Evolutionary conservation across 2,329 filamentous ascomycete species (phyloP), one percentile per base, ranked within the genome.

Genomic region (Penicillium hesseltinei): DNA sequence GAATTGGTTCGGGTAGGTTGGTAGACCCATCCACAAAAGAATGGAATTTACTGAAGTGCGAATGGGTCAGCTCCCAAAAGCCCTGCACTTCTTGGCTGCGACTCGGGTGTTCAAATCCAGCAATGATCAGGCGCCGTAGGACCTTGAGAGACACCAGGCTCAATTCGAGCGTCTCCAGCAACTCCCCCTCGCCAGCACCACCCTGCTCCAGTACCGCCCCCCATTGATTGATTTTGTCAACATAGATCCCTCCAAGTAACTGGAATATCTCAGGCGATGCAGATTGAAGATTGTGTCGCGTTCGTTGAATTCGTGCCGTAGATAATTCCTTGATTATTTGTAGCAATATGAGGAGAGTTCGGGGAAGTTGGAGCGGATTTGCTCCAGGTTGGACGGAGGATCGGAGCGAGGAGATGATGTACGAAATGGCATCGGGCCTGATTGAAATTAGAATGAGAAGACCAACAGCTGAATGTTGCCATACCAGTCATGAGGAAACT

Each of bases 301-400:
- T 92, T 62, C 84, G 85, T 55, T 87, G 83, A 47, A 97, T 75
- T 43, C 91, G 83, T 2, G 89, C 92, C 0, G 90, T 92, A 0
- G 90, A 87, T 6, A 97, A 80, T 72, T 97, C 94, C 76, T 97
- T 99, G 69, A 96, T 87, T 29, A 96, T 86, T 47, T 93, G 88
- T 15, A 97, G 80, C 11, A 97, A 79, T 13, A 96, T 86, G 51
- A 91, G 81, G 43, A 97, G 81, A 8, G 86, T 83, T 47, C 92
- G 87, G 25, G 85, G 81, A 3, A 96, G 83, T 54, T 89, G 86
- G 13, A 88, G 70, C 43, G 85, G 84, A 63, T 87, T 85, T 9
- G 81, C 80, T 57, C 82, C 77, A 6, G 77, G 74, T 36, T 78
- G 75, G 36, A 70, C 74, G 17, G 83, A 82, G 11, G 77, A 74